Evolutionary conservation across 495 filamentous ascomycete genomes (phyloP).

Genomic region (Xylaria intraflava): DNA sequence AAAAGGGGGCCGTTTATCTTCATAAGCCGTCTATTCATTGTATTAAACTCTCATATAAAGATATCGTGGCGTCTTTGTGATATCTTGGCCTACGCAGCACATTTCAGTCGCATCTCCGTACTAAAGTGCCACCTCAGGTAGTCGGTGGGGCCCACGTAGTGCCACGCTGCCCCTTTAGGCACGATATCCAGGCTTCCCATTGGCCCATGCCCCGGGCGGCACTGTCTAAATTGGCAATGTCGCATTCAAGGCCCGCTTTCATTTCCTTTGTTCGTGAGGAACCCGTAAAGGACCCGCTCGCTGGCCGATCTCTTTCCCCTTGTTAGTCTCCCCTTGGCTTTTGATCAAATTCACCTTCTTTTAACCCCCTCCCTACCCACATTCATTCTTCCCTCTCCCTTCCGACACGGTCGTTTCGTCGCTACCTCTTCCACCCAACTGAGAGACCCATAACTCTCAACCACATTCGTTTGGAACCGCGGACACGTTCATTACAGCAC

Average conservation of each 20-base stretch:
- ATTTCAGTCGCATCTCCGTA: too few species aligned
- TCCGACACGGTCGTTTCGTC: constrained; percentile 22
- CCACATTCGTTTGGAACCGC: constrained; percentile 54
- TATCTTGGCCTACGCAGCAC: too few species aligned
- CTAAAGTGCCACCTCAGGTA: background rate
- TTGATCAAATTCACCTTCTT: constrained; percentile 15
- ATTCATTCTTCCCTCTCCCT: constrained; percentile 35
- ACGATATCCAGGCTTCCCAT: background rate
- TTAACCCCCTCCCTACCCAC: constrained; percentile 22
- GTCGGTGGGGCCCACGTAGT: background rate
- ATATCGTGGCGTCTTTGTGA: too few species aligned
- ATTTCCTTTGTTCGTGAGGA: constrained; percentile 7
- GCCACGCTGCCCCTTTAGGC: constrained; percentile 2
- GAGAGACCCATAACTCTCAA: constrained; percentile 48
- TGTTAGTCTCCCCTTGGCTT: constrained; percentile 17
- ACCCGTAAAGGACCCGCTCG: background rate
- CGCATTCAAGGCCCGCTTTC: constrained; percentile 6
- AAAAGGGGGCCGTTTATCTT: too few species aligned
- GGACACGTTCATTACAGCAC: constrained; percentile 2
- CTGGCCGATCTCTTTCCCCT: constrained; percentile 10
- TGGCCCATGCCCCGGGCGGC: background rate
- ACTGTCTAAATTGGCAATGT: constrained; percentile 5
- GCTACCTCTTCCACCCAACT: constrained; percentile 39
- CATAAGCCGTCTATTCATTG: too few species aligned
- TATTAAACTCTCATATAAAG: too few species aligned